Conservation (phyloP, 1,284 basidiomycete genomes). For the Porogramme epimiltina region DNA sequence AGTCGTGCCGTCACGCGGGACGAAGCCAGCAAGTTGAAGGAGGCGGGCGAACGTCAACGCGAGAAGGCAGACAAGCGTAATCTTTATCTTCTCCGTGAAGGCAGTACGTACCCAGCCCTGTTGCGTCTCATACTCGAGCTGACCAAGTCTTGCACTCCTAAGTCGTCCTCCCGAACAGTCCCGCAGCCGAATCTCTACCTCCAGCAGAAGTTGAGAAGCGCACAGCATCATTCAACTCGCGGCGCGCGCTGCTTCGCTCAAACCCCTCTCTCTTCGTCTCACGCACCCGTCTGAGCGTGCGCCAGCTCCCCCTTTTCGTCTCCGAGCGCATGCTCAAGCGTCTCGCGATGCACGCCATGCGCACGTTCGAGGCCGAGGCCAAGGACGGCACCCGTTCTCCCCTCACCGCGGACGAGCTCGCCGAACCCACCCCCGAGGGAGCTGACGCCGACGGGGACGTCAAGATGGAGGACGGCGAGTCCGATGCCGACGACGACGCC, state of each 20-base stretch:
- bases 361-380: conserved; percentile 83
- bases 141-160: neutral
- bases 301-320: conserved; percentile 89
- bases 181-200: conserved; percentile 71
- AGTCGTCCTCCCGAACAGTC: conserved; percentile 89
- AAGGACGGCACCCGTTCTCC: conserved; percentile 60
- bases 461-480: conserved; percentile 35
- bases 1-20: conserved; percentile 90
- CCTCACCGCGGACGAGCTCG: conserved; percentile 77
- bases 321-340: conserved; percentile 90
- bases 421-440: conserved; percentile 34
- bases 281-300: conserved; percentile 90
- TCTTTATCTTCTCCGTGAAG: conserved; percentile 94
- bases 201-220: conserved; percentile 83
- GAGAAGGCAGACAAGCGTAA: conserved; percentile 96
- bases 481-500: neutral
- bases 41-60: conserved; percentile 81
- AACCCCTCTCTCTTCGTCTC: conserved; percentile 96
- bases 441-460: conserved; percentile 28
- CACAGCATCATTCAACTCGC: conserved; percentile 80
- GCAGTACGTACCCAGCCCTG: conserved; percentile 80
- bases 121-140: neutral
- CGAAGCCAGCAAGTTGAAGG: conserved; percentile 84
- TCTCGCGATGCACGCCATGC: conserved; percentile 81
- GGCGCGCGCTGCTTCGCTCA: conserved; percentile 77